Evolutionary conservation across 2,329 filamentous ascomycete species (phyloP).

Genomic region (Exophiala oligosperma): DNA sequence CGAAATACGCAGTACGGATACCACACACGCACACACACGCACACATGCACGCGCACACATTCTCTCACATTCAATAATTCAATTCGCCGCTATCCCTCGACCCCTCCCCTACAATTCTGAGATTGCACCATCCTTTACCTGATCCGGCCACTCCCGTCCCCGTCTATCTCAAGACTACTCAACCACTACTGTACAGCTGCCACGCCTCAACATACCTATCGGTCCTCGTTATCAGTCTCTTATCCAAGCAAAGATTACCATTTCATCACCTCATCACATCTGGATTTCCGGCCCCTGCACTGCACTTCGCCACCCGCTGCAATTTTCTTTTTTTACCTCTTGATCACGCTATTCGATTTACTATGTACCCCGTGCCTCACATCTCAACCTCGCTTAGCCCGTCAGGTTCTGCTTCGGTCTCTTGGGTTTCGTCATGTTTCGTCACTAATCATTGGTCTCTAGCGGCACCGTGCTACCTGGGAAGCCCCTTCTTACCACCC

Average conservation of each 20-base stretch:
- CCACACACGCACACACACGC: no score
- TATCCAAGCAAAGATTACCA: neutral
- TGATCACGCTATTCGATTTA: neutral
- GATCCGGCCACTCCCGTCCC: slow-evolving; percentile 7
- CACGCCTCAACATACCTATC: neutral
- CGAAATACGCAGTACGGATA: no score
- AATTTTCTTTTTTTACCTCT: neutral
- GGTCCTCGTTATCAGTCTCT: neutral
- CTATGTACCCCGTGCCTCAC: neutral
- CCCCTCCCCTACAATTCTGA: neutral
- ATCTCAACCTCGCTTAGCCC: slow-evolving; percentile 2
- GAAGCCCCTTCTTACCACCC: slow-evolving; percentile 15
- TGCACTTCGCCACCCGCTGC: neutral
- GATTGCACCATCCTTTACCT: slow-evolving; percentile 8
- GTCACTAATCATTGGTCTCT: slow-evolving; percentile 14
- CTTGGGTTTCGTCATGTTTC: slow-evolving; percentile 7
- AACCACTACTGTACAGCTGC: neutral
- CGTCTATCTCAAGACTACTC: slow-evolving; percentile 1
- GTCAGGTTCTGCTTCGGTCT: neutral
- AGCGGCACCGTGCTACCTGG: slow-evolving; percentile 25
- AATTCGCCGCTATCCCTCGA: neutral
- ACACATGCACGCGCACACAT: no score
- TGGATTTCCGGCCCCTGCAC: neutral
- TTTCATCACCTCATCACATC: slow-evolving; percentile 3
- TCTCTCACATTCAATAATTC: neutral